Percentiles rank a stretch among this genome's conserved stretches.
phyloP scores from a whole-genome alignment of 306 rosid genomes.

The Styphnolobium japonicum region DNA sequence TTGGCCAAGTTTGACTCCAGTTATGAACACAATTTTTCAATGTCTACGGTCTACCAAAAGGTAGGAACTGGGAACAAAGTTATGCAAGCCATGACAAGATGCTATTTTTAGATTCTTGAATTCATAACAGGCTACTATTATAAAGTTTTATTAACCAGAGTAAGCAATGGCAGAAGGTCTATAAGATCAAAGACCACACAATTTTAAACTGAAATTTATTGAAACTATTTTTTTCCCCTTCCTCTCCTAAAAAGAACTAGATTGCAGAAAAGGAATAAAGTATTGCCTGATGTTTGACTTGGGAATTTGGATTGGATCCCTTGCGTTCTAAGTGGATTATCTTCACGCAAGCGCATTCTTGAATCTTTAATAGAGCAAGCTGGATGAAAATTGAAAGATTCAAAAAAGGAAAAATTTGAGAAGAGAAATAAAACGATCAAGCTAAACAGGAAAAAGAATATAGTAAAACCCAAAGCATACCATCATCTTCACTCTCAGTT shows the following conservation, averaged over 20 bases:
- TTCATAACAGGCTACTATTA: background rate
- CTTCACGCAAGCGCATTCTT: constrained; percentile 40
- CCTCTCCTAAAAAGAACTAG: background rate
- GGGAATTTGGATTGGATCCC: constrained; percentile 47
- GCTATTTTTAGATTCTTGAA: background rate
- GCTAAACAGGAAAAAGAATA: constrained; percentile 6
- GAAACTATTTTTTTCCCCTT: background rate
- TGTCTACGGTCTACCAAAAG: background rate
- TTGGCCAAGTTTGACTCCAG: background rate
- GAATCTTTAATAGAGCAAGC: constrained; percentile 51
- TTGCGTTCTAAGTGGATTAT: constrained; percentile 39
- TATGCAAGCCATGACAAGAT: constrained; percentile 6
- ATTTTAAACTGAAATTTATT: background rate
- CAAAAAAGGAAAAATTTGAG: background rate
- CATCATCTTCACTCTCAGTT: constrained; percentile 95
- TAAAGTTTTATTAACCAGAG: background rate
- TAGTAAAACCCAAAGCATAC: constrained; percentile 40
- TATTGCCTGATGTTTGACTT: constrained; percentile 58
- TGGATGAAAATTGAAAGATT: constrained; percentile 40
- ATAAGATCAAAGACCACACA: background rate
- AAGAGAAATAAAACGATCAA: background rate
- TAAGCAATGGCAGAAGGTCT: background rate
- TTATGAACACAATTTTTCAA: background rate
- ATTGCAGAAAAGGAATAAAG: constrained; percentile 28
- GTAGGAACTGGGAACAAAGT: background rate